phyloP scores from a whole-genome alignment of 805 yeast genomes.

The Candida montana region DNA sequence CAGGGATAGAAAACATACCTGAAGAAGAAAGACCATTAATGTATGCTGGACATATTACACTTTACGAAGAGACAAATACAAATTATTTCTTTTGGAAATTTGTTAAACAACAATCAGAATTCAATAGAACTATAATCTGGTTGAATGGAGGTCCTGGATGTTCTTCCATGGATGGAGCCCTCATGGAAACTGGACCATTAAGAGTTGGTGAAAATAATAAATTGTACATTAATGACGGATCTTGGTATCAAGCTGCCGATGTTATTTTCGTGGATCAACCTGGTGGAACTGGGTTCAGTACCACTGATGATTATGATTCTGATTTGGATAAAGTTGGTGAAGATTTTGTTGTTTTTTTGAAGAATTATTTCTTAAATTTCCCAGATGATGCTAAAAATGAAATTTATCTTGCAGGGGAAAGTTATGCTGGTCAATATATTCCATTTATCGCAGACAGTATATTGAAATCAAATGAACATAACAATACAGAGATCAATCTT shows the following conservation, averaged over 20 bases:
- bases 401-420: constrained; percentile 84
- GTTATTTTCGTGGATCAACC: constrained; percentile 91
- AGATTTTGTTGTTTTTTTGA: constrained; percentile 62
- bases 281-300: constrained; percentile 86
- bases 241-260: constrained; percentile 81
- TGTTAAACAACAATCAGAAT: constrained; percentile 12
- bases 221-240: constrained; percentile 57
- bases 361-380: constrained; percentile 60
- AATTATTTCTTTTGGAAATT: constrained; percentile 27
- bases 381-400: constrained; percentile 66
- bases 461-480: constrained; percentile 37
- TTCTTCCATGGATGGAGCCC: constrained; percentile 95
- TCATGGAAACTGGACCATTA: constrained; percentile 89
- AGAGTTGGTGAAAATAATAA: constrained; percentile 44
- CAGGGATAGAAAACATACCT: constrained; percentile 17
- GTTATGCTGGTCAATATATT: constrained; percentile 95
- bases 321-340: constrained; percentile 53
- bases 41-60: constrained; percentile 39
- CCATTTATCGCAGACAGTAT: constrained; percentile 78
- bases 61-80: constrained; percentile 16
- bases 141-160: constrained; percentile 99
- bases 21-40: constrained; percentile 31
- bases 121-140: constrained; percentile 66
- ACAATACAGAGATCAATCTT: constrained; percentile 33
- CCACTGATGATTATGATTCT: constrained; percentile 46